phyloP scores from a whole-genome alignment of 768 basidiomycete species.

The Mycena kentingensis region DNA sequence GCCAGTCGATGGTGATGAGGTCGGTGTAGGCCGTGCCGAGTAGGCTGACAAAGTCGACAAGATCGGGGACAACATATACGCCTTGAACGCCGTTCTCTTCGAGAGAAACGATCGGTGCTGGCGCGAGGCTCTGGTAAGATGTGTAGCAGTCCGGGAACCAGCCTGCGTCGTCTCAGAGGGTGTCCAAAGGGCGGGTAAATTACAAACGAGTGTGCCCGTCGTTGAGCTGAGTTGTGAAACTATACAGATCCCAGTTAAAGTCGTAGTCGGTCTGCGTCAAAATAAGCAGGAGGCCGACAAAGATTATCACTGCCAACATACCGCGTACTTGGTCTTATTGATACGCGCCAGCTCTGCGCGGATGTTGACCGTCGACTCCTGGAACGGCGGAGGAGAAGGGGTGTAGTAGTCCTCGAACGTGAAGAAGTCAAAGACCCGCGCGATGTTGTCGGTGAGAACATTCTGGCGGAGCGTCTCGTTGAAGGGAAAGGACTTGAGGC shows the following conservation, averaged over 20 bases:
- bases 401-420: constrained; percentile 57
- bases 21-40: constrained; percentile 51
- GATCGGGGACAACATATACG: constrained; percentile 57
- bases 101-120: constrained; percentile 55
- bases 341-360: constrained; percentile 50
- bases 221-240: constrained; percentile 57
- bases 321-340: constrained; percentile 49
- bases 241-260: constrained; percentile 59
- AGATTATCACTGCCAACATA: constrained; percentile 24
- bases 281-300: not conserved
- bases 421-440: constrained; percentile 53
- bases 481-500: constrained; percentile 58
- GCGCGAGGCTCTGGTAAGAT: constrained; percentile 54
- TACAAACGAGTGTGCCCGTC: constrained; percentile 65
- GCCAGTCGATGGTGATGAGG: constrained; percentile 55
- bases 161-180: constrained; percentile 32
- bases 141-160: constrained; percentile 62
- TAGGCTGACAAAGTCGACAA: constrained; percentile 50
- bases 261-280: constrained; percentile 60
- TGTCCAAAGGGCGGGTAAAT: not conserved
- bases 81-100: constrained; percentile 48
- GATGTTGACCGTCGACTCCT: constrained; percentile 58
- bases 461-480: constrained; percentile 59
- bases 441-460: constrained; percentile 45
- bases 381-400: constrained; percentile 53